A percentile compares a stretch with the other conserved stretches of the same genome.
Evolutionary conservation across 805 yeast genomes (phyloP).

Genomic region (Candida khao-thaluensis): DNA sequence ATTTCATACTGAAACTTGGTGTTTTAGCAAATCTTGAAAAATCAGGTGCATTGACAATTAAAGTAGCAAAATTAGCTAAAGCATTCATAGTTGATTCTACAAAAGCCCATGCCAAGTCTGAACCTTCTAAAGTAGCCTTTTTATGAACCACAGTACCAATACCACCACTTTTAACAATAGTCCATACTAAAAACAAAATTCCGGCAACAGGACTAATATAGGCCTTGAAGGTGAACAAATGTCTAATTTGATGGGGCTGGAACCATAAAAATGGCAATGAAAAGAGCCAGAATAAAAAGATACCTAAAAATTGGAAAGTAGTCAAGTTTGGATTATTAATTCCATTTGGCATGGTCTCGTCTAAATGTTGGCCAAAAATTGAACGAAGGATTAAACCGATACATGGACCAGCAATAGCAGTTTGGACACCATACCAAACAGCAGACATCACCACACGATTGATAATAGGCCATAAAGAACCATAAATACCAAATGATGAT

Average conservation of each 20-base stretch:
- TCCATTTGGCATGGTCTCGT: constrained; percentile 60
- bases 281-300: constrained; percentile 78
- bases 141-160: constrained; percentile 70
- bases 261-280: constrained; percentile 80
- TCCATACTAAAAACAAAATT: constrained; percentile 79
- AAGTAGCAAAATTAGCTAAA: constrained; percentile 84
- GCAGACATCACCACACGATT: constrained; percentile 86
- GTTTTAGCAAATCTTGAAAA: constrained; percentile 75
- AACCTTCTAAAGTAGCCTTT: constrained; percentile 48
- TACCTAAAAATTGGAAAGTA: constrained; percentile 69
- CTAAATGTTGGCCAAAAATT: constrained; percentile 66
- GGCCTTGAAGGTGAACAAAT: constrained; percentile 81
- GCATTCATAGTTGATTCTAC: constrained; percentile 75
- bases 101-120: constrained; percentile 79
- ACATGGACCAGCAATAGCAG: constrained; percentile 83
- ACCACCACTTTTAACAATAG: constrained; percentile 76
- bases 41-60: constrained; percentile 86
- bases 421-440: constrained; percentile 87
- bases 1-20: constrained; percentile 39
- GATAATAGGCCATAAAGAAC: constrained; percentile 83
- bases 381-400: constrained; percentile 72
- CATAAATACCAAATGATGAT: constrained; percentile 83
- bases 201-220: constrained; percentile 80
- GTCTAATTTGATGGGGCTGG: constrained; percentile 79
- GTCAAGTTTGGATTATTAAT: constrained; percentile 61